A percentile compares a stretch with the other conserved stretches of the same genome.
Conservation (phyloP, 352 stramenopile species). For the Labyrinthula sp. region DNA sequence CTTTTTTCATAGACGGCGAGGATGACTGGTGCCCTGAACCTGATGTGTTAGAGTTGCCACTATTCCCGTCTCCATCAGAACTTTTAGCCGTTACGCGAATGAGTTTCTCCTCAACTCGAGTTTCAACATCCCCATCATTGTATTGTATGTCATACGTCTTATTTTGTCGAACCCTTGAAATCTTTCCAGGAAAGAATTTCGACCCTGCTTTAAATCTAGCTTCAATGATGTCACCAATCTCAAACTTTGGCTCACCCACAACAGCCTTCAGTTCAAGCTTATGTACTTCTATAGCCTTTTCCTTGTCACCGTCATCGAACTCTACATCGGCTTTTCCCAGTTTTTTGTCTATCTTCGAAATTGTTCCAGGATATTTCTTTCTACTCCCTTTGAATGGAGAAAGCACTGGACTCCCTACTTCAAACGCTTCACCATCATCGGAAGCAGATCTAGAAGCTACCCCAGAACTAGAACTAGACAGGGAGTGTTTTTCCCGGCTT, state of each 20-base stretch:
- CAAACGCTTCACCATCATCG: too few species aligned
- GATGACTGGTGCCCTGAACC: too few species aligned
- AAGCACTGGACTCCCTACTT: slow-evolving; percentile 5
- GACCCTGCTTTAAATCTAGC: slow-evolving; percentile 44
- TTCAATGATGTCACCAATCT: slow-evolving; percentile 40
- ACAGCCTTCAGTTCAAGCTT: too few species aligned
- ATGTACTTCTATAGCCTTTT: slow-evolving; percentile 30
- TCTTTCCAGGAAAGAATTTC: slow-evolving; percentile 49
- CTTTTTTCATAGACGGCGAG: too few species aligned
- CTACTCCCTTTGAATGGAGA: slow-evolving; percentile 35
- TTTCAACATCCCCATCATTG: slow-evolving; percentile 50
- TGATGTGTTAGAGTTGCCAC: too few species aligned
- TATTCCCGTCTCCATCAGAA: too few species aligned
- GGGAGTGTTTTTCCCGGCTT: background rate
- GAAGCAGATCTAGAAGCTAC: too few species aligned
- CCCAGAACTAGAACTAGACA: background rate
- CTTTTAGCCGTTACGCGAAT: too few species aligned
- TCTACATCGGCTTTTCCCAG: slow-evolving; percentile 42
- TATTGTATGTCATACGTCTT: slow-evolving; percentile 50
- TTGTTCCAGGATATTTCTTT: slow-evolving; percentile 29
- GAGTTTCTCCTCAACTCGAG: slow-evolving; percentile 33
- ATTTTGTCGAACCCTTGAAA: slow-evolving; percentile 42
- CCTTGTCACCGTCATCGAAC: slow-evolving; percentile 43
- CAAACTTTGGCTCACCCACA: background rate
- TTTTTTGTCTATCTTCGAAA: slow-evolving; percentile 31